Percentiles rank a stretch among this genome's conserved stretches.
These are phyloP conservation scores for Cicer cuneatum DNA, from an alignment of 306 rosid species.

Conservation along the genomic window DNA sequence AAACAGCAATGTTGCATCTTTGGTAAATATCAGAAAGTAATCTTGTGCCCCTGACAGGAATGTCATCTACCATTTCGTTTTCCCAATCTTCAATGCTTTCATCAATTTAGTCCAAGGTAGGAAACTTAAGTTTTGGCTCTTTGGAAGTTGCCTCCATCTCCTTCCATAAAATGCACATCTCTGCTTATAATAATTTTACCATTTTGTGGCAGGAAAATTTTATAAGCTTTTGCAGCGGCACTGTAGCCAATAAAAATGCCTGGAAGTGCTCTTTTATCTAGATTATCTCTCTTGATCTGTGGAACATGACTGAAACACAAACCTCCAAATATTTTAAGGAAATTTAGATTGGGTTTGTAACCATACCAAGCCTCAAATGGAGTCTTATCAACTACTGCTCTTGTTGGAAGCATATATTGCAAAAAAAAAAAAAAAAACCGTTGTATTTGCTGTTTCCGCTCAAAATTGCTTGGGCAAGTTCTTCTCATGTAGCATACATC, in stretches of 20 bases:
- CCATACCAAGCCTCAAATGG: neutral
- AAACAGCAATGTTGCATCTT: neutral
- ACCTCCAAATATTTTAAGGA: neutral
- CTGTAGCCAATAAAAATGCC: conserved; percentile 4
- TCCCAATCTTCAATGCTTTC: neutral
- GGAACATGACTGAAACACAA: neutral
- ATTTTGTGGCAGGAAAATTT: neutral
- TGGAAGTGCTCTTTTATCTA: neutral
- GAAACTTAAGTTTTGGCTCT: too few species aligned
- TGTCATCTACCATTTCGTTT: conserved; percentile 1
- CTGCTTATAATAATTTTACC: neutral
- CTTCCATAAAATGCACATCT: neutral
- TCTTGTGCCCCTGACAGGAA: neutral
- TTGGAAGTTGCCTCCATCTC: neutral
- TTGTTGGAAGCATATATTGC: neutral
- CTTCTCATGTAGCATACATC: neutral
- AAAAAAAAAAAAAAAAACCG: neutral
- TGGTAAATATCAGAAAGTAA: neutral
- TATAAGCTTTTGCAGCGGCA: neutral
- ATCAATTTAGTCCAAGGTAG: neutral
- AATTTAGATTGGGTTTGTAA: neutral
- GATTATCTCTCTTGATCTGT: neutral
- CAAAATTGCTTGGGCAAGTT: neutral
- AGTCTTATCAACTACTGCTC: neutral
- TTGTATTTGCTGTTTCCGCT: neutral